phyloP scores from a whole-genome alignment of 805 yeast genomes.

The Ascoidea tarda region DNA sequence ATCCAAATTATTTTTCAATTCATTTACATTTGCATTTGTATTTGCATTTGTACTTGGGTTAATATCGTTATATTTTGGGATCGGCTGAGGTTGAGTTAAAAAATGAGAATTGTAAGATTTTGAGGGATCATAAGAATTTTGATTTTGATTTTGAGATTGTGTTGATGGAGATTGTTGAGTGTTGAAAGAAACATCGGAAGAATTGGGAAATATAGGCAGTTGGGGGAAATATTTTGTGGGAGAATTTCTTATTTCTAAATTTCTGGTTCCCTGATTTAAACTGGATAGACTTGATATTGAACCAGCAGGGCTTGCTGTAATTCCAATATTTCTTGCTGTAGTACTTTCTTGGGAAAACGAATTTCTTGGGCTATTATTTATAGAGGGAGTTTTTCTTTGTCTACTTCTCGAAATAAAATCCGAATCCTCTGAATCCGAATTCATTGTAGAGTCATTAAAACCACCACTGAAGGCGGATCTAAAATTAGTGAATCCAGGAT shows the following conservation, averaged over 20 bases:
- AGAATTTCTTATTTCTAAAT: background rate
- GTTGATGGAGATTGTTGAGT: constrained; percentile 3
- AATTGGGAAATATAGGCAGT: background rate
- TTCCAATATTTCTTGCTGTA: background rate
- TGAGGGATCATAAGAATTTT: background rate
- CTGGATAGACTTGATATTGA: background rate
- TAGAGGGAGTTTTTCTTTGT: too few species aligned
- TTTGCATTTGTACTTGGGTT: background rate
- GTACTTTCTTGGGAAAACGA: background rate
- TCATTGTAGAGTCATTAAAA: background rate
- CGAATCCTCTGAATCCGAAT: background rate
- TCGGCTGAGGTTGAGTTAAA: background rate
- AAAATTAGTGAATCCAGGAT: background rate
- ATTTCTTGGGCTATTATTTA: background rate
- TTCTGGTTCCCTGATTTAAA: background rate
- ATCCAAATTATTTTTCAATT: constrained; percentile 16
- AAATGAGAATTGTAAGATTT: background rate
- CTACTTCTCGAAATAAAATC: background rate
- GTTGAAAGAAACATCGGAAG: background rate
- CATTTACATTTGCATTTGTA: background rate
- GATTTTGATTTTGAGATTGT: constrained; percentile 5
- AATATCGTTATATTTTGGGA: too few species aligned
- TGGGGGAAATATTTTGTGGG: background rate
- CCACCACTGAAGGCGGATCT: background rate
- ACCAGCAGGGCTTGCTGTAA: background rate